Conservation (phyloP, 306 rosid species). For the Astragalus glycyphyllos region DNA sequence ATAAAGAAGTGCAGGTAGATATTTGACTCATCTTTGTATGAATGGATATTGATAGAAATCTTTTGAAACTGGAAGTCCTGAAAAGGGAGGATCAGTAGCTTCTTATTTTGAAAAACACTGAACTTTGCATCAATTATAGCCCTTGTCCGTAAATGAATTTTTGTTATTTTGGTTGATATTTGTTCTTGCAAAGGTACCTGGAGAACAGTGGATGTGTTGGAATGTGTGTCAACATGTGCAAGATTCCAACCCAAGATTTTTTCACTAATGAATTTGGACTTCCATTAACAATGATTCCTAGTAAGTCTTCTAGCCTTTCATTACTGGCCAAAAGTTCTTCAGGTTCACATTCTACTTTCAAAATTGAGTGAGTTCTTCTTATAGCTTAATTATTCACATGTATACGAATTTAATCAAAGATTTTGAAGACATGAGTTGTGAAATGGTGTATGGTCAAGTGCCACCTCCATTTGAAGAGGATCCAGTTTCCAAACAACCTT, state of each 20-base stretch:
- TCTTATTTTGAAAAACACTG: not conserved
- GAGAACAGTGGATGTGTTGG: conserved; percentile 97
- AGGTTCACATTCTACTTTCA: not conserved
- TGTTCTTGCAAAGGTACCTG: conserved; percentile 88
- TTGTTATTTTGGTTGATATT: not conserved
- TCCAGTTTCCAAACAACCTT: conserved; percentile 85
- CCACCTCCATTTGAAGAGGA: conserved; percentile 90
- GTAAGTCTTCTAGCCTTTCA: conserved; percentile 52
- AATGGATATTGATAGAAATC: conserved; percentile 7
- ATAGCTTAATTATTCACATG: conserved; percentile 12
- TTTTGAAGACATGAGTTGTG: conserved; percentile 98
- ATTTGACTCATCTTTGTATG: conserved; percentile 19
- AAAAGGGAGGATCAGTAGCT: not conserved
- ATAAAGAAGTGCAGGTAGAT: conserved; percentile 90
- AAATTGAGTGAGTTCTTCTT: not conserved
- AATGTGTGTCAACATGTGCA: conserved; percentile 99
- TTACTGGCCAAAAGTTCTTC: not conserved
- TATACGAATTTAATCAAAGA: conserved; percentile 54
- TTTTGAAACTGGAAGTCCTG: not conserved
- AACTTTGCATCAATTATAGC: conserved; percentile 6
- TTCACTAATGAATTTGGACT: conserved; percentile 96
- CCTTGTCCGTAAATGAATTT: not conserved
- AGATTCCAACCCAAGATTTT: conserved; percentile 96
- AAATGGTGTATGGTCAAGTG: conserved; percentile 90
- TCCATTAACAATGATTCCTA: conserved; percentile 93